These are phyloP conservation scores for Vaccinium myrtillus DNA, from an alignment of 148 eudicot genomes.

Conservation along the genomic window DNA sequence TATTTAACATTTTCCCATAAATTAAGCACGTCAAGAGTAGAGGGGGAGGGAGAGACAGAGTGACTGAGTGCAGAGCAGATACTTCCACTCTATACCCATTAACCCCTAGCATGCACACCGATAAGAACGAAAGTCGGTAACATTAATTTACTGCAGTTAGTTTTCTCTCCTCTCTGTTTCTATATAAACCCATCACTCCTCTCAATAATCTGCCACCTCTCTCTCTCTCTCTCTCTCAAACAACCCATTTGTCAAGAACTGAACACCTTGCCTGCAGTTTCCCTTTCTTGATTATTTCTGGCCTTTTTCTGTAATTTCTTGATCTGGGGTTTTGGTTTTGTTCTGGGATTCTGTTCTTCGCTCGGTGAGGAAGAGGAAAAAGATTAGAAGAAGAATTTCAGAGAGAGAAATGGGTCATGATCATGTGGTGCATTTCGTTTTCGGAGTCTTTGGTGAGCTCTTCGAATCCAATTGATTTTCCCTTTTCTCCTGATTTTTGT, in stretches of 20 bases:
- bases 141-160: background rate
- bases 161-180: background rate
- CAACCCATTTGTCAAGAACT: background rate
- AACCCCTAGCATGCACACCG: background rate
- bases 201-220: background rate
- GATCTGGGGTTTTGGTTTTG: background rate
- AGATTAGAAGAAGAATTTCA: background rate
- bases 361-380: background rate
- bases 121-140: background rate
- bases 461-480: background rate
- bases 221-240: background rate
- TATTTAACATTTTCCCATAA: too few species aligned
- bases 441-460: slow-evolving; percentile 30
- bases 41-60: too few species aligned
- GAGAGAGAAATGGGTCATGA: slow-evolving; percentile 13
- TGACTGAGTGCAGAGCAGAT: background rate
- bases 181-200: background rate
- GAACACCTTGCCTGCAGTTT: background rate
- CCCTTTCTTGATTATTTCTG: background rate
- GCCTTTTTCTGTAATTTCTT: background rate
- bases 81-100: background rate
- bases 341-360: background rate
- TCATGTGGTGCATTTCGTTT: slow-evolving; percentile 17
- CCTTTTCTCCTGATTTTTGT: background rate
- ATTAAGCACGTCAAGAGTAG: too few species aligned